Evolutionary conservation across 441 rosid genomes (phyloP), one percentile per base, ranked within the genome.

Genomic region (Gossypium schwendimanii): DNA sequence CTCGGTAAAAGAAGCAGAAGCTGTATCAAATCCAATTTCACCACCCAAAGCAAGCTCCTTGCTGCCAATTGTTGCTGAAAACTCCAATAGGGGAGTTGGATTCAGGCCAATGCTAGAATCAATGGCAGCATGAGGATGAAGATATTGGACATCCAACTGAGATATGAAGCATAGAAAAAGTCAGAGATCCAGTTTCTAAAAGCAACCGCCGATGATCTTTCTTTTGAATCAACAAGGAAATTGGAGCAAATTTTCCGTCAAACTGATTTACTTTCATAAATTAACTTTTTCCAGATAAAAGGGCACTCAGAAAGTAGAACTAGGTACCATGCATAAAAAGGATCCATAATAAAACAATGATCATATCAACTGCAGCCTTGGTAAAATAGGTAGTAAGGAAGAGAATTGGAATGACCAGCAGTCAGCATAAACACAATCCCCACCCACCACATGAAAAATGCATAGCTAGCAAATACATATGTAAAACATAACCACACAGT

Each of bases 61-160:
- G 82, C 86, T 88, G 63, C 94, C 94, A 41, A 89, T 81, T 41
- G 93, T 84, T 73, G 93, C 89, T 49, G 97, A 89, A 53, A 91
- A 78, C 76, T 89, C 97, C 82, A 91, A 78, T 47, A 70, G 83
- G n/a, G 97, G 97, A 71, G 86, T 75, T 72, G 93, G 91, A 70
- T 89, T 89, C 64, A 91, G 87, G 76, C 94, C 97, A 73, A 91
- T 91, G 78, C 90, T 86, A 60, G 90, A 86, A 75, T 80, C 83
- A 75, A 89, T 77, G 50, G 89, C 88, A 6, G 89, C 94, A 74
- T 88, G 90, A 65, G 80, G 91, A 75, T 89, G 93, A 77, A 88
- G 78, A 80, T 89, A 89, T 72, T 87, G 90, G 71, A 91, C 83
- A 65, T 91, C 94, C 80, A 91, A 76, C 97, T 91, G 87, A 63